phyloP scores from a whole-genome alignment of 169 alveolate genomes.

The Plasmodium reichenowi region DNA sequence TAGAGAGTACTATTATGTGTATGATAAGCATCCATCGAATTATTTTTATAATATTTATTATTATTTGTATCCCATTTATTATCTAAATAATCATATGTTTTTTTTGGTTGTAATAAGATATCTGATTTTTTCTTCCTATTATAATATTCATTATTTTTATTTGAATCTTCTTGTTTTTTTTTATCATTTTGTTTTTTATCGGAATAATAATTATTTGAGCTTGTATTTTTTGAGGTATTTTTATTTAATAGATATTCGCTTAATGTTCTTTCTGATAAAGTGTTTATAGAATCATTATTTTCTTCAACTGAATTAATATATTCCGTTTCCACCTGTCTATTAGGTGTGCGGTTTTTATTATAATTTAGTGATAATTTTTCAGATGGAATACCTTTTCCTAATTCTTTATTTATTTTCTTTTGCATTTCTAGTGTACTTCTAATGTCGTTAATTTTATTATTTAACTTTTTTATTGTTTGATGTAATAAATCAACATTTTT shows the following conservation, averaged over 20 bases:
- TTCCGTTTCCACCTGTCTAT: constrained; percentile 10
- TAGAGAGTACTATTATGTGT: constrained; percentile 22
- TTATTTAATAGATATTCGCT: constrained; percentile 52
- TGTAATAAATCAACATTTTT: constrained; percentile 69
- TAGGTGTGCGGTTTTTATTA: constrained; percentile 19
- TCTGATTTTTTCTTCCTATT: constrained; percentile 36
- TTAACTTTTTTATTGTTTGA: constrained; percentile 65
- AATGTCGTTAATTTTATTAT: constrained; percentile 54
- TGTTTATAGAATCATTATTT: constrained; percentile 26
- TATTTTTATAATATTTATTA: constrained; percentile 42
- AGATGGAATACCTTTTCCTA: constrained; percentile 13
- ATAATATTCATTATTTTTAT: constrained; percentile 11
- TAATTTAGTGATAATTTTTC: constrained; percentile 19
- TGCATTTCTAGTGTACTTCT: constrained; percentile 37
- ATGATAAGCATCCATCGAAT: constrained; percentile 29
- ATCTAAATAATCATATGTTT: constrained; percentile 5
- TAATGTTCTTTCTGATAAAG: constrained; percentile 50
- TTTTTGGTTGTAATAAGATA: constrained; percentile 9
- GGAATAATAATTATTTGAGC: constrained; percentile 10
- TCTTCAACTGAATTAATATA: constrained; percentile 27
- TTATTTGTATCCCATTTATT: constrained; percentile 48
- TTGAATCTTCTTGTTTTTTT: constrained; percentile 29
- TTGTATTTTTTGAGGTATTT: constrained; percentile 42
- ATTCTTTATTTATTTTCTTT: constrained; percentile 47
- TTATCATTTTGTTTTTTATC: constrained; percentile 7